Conservation (phyloP, 2,329 filamentous ascomycete species). For the Stromatinia cepivora region DNA sequence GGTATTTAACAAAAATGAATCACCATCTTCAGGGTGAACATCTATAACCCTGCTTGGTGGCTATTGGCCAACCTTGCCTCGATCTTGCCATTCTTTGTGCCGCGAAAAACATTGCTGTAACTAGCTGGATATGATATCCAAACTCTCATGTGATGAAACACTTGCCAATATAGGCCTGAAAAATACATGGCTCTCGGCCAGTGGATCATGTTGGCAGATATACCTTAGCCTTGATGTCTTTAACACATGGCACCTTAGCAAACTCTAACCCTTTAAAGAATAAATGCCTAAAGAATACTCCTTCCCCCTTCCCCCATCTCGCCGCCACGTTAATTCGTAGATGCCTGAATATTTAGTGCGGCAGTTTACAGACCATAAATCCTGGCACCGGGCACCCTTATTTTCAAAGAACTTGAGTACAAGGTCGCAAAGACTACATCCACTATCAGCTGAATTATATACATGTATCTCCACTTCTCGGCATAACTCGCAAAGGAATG, state of each 20-base stretch:
- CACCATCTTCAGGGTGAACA: fast-evolving
- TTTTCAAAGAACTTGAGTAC: background rate
- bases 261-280: background rate
- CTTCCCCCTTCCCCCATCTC: background rate
- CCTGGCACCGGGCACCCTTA: background rate
- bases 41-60: background rate
- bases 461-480: background rate
- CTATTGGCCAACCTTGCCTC: fast-evolving
- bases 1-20: background rate
- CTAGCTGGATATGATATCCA: background rate
- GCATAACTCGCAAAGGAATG: background rate
- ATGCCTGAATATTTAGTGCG: too few relatives aligned
- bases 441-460: background rate
- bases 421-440: background rate
- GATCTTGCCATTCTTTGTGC: fast-evolving
- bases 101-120: background rate
- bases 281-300: background rate
- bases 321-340: too few relatives aligned
- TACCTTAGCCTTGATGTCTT: background rate
- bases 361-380: too few relatives aligned
- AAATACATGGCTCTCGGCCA: background rate
- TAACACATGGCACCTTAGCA: background rate
- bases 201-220: background rate
- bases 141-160: background rate
- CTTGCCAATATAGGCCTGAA: background rate